Evolutionary conservation across 257 asterid species (phyloP).

Genomic region (Solanum bulbocastanum): DNA sequence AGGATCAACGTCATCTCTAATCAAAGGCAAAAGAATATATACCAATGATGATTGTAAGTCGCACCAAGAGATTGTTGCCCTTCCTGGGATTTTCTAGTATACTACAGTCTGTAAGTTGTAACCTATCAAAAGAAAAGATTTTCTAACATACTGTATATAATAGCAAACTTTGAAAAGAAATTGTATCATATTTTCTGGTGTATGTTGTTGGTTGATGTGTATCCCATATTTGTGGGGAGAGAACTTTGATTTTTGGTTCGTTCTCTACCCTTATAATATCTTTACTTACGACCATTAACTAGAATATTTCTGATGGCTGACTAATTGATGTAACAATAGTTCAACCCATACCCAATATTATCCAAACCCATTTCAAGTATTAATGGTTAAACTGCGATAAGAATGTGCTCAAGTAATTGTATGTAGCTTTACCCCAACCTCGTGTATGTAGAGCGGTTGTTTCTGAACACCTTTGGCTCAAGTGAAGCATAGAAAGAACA

Average conservation of each 20-base stretch:
- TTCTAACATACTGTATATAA: neutral
- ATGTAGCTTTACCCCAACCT: neutral
- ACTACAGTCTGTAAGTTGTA: neutral
- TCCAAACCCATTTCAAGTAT: neutral
- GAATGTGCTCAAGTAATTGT: neutral
- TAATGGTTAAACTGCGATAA: neutral
- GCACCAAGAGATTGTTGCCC: neutral
- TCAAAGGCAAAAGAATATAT: slow-evolving; percentile 25
- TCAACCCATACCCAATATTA: neutral
- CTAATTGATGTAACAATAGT: neutral
- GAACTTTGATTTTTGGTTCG: neutral
- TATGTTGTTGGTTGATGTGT: neutral
- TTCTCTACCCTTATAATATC: neutral
- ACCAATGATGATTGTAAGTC: slow-evolving; percentile 10
- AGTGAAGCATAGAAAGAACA: neutral
- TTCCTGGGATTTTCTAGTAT: neutral
- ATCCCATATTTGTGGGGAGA: neutral
- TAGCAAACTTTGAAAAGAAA: neutral
- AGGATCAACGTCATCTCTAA: slow-evolving; percentile 70
- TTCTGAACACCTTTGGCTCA: neutral
- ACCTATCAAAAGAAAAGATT: neutral
- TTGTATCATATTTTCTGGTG: neutral
- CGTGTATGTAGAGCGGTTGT: neutral
- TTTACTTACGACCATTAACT: neutral
- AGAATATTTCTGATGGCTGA: neutral